Percentiles rank a stretch among this genome's conserved stretches.
Evolutionary conservation across 2,329 filamentous ascomycete genomes (phyloP).

Genomic region (Lasiodiplodia theobromae): DNA sequence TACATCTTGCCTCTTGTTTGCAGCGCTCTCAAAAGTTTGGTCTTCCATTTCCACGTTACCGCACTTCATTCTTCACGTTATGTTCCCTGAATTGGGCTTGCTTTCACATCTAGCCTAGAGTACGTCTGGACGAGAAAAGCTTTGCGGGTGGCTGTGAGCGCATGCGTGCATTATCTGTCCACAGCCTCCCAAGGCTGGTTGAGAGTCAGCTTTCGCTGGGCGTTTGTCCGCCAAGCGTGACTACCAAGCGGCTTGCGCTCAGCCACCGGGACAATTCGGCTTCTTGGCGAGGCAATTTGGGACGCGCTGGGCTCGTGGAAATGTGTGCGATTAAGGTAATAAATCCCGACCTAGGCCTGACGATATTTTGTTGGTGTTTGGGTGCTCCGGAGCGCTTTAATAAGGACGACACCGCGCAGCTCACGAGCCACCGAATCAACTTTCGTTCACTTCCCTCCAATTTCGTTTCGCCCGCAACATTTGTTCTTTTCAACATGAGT

Average conservation of each 20-base stretch:
- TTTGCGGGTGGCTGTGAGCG: constrained; percentile 16
- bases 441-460: neutral
- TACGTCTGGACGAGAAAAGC: constrained; percentile 2
- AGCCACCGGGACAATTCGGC: constrained; percentile 13
- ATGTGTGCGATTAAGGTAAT: neutral
- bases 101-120: neutral
- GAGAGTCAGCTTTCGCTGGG: constrained; percentile 10
- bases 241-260: constrained; percentile 9
- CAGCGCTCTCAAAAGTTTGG: neutral
- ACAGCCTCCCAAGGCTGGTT: neutral
- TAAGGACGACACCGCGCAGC: neutral
- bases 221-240: constrained; percentile 1
- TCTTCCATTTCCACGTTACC: neutral
- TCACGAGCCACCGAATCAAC: neutral
- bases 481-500: constrained; percentile 4
- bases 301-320: neutral
- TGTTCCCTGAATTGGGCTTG: neutral
- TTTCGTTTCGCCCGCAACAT: neutral
- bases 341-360: constrained; percentile 5
- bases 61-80: no score
- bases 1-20: neutral
- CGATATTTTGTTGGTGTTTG: constrained; percentile 8
- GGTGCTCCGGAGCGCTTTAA: constrained; percentile 10
- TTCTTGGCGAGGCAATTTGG: constrained; percentile 13
- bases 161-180: neutral